These are phyloP conservation scores for Pestalotiopsis sp. DNA, from an alignment of 2,329 filamentous ascomycete species.

Conservation along the genomic window DNA sequence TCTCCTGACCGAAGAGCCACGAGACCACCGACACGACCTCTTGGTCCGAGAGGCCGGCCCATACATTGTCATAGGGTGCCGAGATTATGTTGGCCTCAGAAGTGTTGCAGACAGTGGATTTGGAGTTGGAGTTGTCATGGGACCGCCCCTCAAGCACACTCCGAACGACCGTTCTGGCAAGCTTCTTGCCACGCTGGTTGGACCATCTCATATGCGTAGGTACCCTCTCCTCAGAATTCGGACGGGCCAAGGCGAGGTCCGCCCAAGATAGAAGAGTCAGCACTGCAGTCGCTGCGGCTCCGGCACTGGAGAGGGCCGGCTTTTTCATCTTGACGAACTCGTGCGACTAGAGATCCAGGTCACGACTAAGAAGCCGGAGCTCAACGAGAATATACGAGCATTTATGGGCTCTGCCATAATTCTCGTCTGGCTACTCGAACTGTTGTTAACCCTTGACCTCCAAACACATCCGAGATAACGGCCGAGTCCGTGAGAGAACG, in stretches of 20 bases:
- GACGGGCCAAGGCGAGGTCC: conserved; percentile 1
- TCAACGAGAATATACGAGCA: too few relatives aligned
- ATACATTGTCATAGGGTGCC: conserved; percentile 15
- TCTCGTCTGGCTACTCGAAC: too few relatives aligned
- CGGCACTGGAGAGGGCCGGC: neutral
- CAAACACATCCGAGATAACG: neutral
- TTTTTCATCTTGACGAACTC: conserved; percentile 5
- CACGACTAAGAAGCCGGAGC: neutral
- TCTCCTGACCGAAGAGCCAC: conserved; percentile 42
- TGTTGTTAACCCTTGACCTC: neutral
- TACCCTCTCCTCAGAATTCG: conserved; percentile 11
- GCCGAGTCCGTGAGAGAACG: neutral
- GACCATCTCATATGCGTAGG: conserved; percentile 11
- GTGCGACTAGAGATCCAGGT: neutral
- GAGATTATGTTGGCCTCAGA: neutral
- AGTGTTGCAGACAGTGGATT: neutral
- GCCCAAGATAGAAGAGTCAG: conserved; percentile 2
- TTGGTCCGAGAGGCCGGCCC: conserved; percentile 33
- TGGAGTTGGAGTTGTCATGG: neutral
- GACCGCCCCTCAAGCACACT: neutral
- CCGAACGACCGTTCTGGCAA: conserved; percentile 1
- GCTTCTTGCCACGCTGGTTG: conserved; percentile 12
- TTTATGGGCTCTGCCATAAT: neutral
- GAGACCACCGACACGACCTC: conserved; percentile 41
- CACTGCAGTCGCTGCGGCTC: neutral